Percentiles rank a stretch among this genome's conserved stretches.
These are phyloP conservation scores for Fusarium papillatum DNA, from an alignment of 2,329 filamentous ascomycete species.

Conservation along the genomic window DNA sequence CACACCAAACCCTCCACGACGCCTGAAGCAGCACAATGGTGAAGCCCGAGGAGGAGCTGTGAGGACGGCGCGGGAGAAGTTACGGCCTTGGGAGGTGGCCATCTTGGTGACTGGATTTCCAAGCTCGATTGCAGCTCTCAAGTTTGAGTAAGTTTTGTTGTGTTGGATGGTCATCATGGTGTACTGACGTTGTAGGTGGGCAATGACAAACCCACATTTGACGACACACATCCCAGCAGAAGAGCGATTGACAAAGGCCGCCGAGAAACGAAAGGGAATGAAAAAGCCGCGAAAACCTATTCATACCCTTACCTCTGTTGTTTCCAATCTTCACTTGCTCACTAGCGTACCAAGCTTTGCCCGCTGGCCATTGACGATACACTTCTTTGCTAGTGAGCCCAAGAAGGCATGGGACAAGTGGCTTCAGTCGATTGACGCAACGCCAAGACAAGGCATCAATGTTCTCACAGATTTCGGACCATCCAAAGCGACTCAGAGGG, in stretches of 20 bases:
- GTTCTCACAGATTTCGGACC: conserved; percentile 69
- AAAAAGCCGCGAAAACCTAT: conserved; percentile 69
- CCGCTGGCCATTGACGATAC: conserved; percentile 85
- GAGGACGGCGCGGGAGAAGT: conserved; percentile 75
- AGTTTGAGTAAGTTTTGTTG: conserved; percentile 83
- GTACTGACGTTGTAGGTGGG: conserved; percentile 74
- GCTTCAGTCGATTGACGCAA: conserved; percentile 62
- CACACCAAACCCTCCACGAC: conserved; percentile 88
- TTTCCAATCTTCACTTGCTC: conserved; percentile 87
- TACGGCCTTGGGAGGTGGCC: conserved; percentile 94
- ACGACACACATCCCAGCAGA: conserved; percentile 82
- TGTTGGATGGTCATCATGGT: neutral
- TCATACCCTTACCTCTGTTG: conserved; percentile 73
- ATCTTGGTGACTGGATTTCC: conserved; percentile 90
- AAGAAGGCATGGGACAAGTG: conserved; percentile 76
- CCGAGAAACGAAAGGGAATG: conserved; percentile 60
- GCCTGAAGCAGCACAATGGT: conserved; percentile 94
- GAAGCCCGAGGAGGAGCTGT: conserved; percentile 83
- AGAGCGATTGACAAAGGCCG: conserved; percentile 69
- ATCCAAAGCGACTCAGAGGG: conserved; percentile 10
- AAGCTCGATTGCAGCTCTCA: conserved; percentile 86
- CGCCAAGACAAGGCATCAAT: conserved; percentile 62
- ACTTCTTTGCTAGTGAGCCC: conserved; percentile 83
- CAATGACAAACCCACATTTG: conserved; percentile 87
- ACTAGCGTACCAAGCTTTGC: conserved; percentile 84